Base-by-base conservation (phyloP, 2,329 filamentous ascomycete genomes). In the Claviceps humidiphila region DNA sequence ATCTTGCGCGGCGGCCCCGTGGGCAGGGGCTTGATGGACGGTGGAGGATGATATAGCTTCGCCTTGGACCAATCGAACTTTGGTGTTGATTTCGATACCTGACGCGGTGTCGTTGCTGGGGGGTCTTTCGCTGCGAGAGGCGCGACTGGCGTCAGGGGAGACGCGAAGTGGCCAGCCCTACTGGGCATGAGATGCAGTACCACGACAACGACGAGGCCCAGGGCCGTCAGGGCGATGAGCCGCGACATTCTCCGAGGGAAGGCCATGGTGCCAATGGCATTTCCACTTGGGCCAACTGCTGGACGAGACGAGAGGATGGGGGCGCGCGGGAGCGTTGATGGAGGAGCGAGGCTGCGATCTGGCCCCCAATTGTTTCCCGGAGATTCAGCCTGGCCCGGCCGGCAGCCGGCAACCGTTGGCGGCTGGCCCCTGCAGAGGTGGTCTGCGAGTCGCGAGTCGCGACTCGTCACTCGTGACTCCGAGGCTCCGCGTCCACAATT, bases 51-150 rank as follows among this genome's bases (percentile, higher is more conserved):
- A 44, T 62, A 61, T 17, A 62, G 57, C 11, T 51, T 51, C 1
- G 60, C 56, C 0, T 51, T 52, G 1, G 63, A 54, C 67, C 68
- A 70, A 52, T 68, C 60, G 54, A 65, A 61, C 16, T 58, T 57
- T 20, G 58, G 51, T 2, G 56, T 57, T 50, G 53, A 34, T 4
- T 11, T 34, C 3, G 63, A 64, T 13, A 40, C 49, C 14, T 20
- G 38, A 11, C 38, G 22, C 9, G 30, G 30, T 13, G 43, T 14
- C 39, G 22, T 24, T 6, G 26, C 43, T 17, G 43, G 17, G 43
- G 24, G 24, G 14, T 26, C 37, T 30, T 52, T 50, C 14, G 44
- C 40, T 2, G 45, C 9, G 24, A 46, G 16, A n/a, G 44, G 38
- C 3, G 42, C 9, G 20, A 49, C 17, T 14, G 46, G 49, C 24